Evolutionary conservation across 2,329 filamentous ascomycete genomes (phyloP).

Genomic region (Rosellinia necatrix): DNA sequence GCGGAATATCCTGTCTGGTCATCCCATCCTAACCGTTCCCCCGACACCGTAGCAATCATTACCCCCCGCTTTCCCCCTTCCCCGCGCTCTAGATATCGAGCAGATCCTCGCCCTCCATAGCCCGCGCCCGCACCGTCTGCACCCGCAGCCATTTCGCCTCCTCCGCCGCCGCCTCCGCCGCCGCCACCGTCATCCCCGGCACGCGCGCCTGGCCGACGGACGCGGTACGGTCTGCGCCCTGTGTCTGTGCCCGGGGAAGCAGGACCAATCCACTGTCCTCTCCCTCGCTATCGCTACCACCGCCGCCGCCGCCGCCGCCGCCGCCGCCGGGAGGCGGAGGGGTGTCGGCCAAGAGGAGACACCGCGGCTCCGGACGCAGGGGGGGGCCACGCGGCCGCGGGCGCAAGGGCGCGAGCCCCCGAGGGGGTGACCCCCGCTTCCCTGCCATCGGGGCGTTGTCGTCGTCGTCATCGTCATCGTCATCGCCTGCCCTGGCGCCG

Average conservation of each 20-base stretch:
- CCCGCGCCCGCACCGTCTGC: background rate
- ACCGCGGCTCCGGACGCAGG: no score
- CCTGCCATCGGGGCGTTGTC: background rate
- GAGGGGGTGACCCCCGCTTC: no score
- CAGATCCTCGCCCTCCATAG: background rate
- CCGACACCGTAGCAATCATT: background rate
- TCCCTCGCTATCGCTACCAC: no score
- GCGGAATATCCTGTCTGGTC: no score
- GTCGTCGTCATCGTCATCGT: background rate
- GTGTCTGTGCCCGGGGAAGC: no score
- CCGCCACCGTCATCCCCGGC: background rate
- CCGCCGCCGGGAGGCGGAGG: no score
- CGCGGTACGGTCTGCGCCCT: background rate
- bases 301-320: background rate
- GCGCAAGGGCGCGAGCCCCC: no score
- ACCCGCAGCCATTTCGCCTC: slow-evolving; percentile 8
- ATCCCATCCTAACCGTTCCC: no score
- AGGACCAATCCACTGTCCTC: no score
- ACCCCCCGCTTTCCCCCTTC: no score
- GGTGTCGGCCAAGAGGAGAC: no score
- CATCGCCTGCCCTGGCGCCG: background rate
- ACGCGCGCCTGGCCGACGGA: background rate
- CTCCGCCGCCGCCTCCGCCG: slow-evolving; percentile 2
- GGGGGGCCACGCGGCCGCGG: no score
- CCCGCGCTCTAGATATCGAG: background rate